Evolutionary conservation across 129 eudicot species (phyloP).

Genomic region (Gnaphalium uliginosum): DNA sequence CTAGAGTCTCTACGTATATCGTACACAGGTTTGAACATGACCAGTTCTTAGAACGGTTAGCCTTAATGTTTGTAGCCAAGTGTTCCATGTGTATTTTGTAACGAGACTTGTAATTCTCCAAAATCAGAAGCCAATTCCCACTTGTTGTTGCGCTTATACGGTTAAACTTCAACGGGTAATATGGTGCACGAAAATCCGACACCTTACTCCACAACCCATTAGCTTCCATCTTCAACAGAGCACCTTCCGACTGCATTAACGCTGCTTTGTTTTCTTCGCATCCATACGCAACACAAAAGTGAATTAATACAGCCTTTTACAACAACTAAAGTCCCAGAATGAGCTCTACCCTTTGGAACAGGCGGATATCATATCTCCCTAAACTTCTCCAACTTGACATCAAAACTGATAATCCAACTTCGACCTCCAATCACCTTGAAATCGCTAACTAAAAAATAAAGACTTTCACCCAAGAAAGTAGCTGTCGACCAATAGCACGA

Average conservation of each 20-base stretch:
- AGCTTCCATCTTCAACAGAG: not conserved
- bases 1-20: not conserved
- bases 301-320: not conserved
- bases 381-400: too few species aligned
- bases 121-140: not conserved
- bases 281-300: not conserved
- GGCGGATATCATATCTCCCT: not conserved
- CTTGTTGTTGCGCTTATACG: not conserved
- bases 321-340: not conserved
- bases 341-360: not conserved
- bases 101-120: not conserved
- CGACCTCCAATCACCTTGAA: not conserved
- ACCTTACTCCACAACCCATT: not conserved
- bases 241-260: too few species aligned
- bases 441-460: not conserved
- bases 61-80: not conserved
- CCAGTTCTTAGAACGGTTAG: not conserved
- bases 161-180: not conserved
- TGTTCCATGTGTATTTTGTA: not conserved
- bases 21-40: not conserved
- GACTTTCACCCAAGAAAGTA: not conserved
- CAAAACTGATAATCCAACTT: not conserved
- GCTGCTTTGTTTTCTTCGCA: too few species aligned
- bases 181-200: not conserved
- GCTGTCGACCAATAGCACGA: not conserved